Base-by-base conservation (phyloP, 208 protist genomes). In the Spongospora subterranea region DNA sequence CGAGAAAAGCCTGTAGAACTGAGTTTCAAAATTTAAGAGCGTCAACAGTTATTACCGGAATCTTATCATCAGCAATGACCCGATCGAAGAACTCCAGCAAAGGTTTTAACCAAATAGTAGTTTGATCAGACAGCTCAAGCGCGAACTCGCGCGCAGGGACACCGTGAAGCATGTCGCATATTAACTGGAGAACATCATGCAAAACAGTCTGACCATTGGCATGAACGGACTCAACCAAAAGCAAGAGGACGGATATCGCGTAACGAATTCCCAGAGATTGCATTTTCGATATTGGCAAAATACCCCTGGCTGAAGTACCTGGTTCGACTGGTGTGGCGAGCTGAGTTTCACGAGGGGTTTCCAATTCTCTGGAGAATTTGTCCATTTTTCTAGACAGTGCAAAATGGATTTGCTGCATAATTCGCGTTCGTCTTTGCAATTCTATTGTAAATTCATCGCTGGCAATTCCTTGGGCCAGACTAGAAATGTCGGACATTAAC, bases 161-260 rank as follows among this genome's bases (percentile, higher is more conserved):
- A 39, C 40, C 71, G 13, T 35, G n/a, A 35, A 82, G 40, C 71
- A 82, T 20, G 35, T 82, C 71, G n/a, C 71, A 20, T 40, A 82
- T 45, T n/a, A 82, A 40, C 71, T 40, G n/a, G 13, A 82, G 71
- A 43, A 82, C 71, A 35, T 82, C 71, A 20, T 45, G 6, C 6
- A 82, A 35, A n/a, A 82, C n/a, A 82, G n/a, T 35, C 17, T 6
- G 71, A 6, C 35, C 71, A 35, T 82, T 82, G 6, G 6, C 35
- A 20, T 82, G n/a, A 35, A 82, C n/a, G 17, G 71, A 82, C n/a
- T 82, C 71, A 82, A 82, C 71, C n/a, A 82, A 43, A 43, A 43
- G n/a, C 6, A 82, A 13, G 11, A 82, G n/a, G n/a, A 82, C 35
- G 6, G 71, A 82, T 39, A 82, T 82, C 35, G 71, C 71, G 35